Evolutionary conservation across 176 grass and related monocot genomes (phyloP), one percentile per base, ranked within the genome.

Genomic region (Oryza meyeriana): DNA sequence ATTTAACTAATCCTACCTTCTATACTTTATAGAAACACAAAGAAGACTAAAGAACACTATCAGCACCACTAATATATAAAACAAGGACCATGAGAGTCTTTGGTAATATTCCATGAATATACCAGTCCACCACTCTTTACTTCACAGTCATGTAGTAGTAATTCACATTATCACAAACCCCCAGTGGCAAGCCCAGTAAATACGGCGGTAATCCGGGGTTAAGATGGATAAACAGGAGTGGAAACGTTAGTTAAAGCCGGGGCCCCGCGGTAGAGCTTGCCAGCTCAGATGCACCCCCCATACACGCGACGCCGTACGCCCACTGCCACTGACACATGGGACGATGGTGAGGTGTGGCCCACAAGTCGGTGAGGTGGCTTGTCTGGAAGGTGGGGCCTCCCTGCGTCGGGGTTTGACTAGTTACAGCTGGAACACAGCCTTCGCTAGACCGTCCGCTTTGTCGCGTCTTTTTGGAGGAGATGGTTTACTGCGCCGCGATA

Each of bases 301-400:
- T 0, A 13, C 79, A 63, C 50, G 32, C 31, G 0, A 2, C 0
- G 10, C 1, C 0, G 11, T 11, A 0, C 0, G 8, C 0, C 28
- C 1, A 0, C 0, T 1, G 0, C 12, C 38, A 12, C 25, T 41
- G 32, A 55, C 80, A 14, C 7, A 66, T 13, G 1, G 4, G 7
- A 0, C 0, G 0, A 0, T 0, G 0, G 0, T 0, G 0, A 4
- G 0, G 0, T 1, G 1, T 13, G 67, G 33, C 57, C 74, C 74
- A 0, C 4, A 0, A 9, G 80, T 73, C 80, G 6, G 73, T 5
- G n/a, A 8, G 0, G 0, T 0, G 12, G 4, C 1, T 0, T 22
- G 10, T 1, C 0, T 0, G 0, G 0, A 0, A 33, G 2, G 0
- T 0, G 14, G 3, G 30, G 30, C 1, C 48, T 1, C 0, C 0